Percentiles rank a stretch among this genome's conserved stretches.
Evolutionary conservation across 2,329 filamentous ascomycete genomes (phyloP).

Genomic region (Bipolaris sorokiniana): DNA sequence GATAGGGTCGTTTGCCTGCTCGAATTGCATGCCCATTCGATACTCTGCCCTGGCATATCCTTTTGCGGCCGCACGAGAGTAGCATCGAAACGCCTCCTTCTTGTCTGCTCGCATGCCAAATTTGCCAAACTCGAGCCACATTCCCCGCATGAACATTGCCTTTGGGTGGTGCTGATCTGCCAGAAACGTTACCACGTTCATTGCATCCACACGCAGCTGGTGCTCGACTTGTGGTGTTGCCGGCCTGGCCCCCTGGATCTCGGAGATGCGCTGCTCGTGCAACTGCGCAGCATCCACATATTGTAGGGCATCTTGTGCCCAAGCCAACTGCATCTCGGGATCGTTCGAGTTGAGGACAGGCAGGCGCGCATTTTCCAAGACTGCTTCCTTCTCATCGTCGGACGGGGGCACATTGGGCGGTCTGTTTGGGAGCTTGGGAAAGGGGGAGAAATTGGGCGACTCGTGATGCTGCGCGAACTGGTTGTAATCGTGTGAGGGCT

Average conservation of each 20-base stretch:
- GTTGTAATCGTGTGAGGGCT: slow-evolving; percentile 48
- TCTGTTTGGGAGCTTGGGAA: slow-evolving; percentile 78
- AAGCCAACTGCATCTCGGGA: slow-evolving; percentile 93
- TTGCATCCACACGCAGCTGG: slow-evolving; percentile 82
- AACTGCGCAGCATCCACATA: slow-evolving; percentile 87
- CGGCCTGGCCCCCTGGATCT: slow-evolving; percentile 66
- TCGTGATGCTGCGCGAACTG: slow-evolving; percentile 53
- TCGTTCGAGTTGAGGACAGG: slow-evolving; percentile 92
- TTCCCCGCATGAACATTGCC: slow-evolving; percentile 90
- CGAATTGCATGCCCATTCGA: slow-evolving; percentile 97
- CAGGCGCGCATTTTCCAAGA: slow-evolving; percentile 81
- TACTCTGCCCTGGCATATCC: slow-evolving; percentile 92
- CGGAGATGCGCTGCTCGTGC: slow-evolving; percentile 71
- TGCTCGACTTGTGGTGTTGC: slow-evolving; percentile 87
- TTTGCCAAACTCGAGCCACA: slow-evolving; percentile 98
- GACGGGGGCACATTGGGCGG: slow-evolving; percentile 90
- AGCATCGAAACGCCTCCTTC: slow-evolving; percentile 89
- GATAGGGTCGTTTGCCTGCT: slow-evolving; percentile 88
- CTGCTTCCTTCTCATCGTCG: slow-evolving; percentile 91
- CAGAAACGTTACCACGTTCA: slow-evolving; percentile 90
- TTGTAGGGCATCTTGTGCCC: slow-evolving; percentile 89
- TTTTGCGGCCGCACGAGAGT: slow-evolving; percentile 82
- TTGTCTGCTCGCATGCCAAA: slow-evolving; percentile 91
- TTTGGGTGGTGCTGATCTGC: slow-evolving; percentile 91
- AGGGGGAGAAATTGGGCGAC: slow-evolving; percentile 84